phyloP scores from a whole-genome alignment of 441 rosid species.

The Pelargonium fulgidum region DNA sequence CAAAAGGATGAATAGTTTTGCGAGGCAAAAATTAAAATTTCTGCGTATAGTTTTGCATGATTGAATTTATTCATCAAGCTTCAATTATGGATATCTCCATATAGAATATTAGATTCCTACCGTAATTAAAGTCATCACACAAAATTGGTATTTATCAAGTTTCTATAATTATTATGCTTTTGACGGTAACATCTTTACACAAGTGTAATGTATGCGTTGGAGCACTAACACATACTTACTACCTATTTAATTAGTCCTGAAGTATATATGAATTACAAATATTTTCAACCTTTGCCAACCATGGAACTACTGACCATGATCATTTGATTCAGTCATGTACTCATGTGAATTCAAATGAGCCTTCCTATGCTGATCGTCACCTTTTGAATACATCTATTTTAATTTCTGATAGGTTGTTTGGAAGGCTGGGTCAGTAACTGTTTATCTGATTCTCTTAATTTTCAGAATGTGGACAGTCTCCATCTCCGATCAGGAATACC shows the following conservation, averaged over 20 bases:
- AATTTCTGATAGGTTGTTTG: slow-evolving; percentile 2
- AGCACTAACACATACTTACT: neutral
- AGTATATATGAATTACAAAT: neutral
- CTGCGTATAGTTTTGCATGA: too few relatives aligned
- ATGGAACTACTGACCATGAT: neutral
- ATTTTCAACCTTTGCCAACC: neutral
- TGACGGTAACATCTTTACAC: too few relatives aligned
- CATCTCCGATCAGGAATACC: slow-evolving; percentile 98
- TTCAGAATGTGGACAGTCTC: slow-evolving; percentile 84
- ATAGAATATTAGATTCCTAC: too few relatives aligned
- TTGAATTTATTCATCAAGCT: too few relatives aligned
- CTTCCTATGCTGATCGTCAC: neutral
- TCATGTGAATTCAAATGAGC: neutral
- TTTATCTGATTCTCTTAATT: neutral
- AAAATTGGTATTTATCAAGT: too few relatives aligned
- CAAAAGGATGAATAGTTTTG: too few relatives aligned
- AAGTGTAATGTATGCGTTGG: neutral
- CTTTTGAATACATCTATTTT: neutral
- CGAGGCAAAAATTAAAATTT: too few relatives aligned
- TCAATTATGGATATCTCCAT: too few relatives aligned
- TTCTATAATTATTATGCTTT: too few relatives aligned
- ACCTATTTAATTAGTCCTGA: neutral
- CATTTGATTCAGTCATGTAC: neutral
- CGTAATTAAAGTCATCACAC: too few relatives aligned
- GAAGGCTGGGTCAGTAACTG: slow-evolving; percentile 1